A percentile compares a stretch with the other conserved stretches of the same genome.
These are phyloP conservation scores for Phaeosphaeria sp. DNA, from an alignment of 2,329 filamentous ascomycete species.

Conservation along the genomic window DNA sequence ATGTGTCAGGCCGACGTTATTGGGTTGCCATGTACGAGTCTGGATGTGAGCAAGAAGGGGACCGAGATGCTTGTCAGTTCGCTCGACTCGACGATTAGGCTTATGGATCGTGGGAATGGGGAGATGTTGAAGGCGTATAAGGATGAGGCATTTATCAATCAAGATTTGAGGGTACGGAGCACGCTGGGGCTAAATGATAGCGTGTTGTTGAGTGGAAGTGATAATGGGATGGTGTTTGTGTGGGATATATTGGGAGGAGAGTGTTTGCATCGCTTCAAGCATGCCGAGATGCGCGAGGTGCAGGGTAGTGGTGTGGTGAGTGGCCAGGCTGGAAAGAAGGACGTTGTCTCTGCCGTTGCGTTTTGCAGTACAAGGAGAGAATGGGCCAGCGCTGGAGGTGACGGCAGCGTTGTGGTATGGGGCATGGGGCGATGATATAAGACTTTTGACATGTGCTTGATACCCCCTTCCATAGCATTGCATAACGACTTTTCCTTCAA, in stretches of 20 bases:
- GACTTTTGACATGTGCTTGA: slow-evolving; percentile 1
- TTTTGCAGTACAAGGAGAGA: slow-evolving; percentile 55
- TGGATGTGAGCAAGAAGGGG: slow-evolving; percentile 73
- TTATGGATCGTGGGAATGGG: slow-evolving; percentile 82
- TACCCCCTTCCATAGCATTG: slow-evolving; percentile 7
- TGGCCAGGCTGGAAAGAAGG: slow-evolving; percentile 45
- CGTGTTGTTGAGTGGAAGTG: slow-evolving; percentile 81
- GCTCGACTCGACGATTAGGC: slow-evolving; percentile 76
- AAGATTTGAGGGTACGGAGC: slow-evolving; percentile 75
- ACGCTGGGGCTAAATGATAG: slow-evolving; percentile 78
- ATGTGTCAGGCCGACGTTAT: slow-evolving; percentile 55
- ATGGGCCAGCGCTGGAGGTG: slow-evolving; percentile 58
- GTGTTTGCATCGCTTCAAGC: slow-evolving; percentile 66
- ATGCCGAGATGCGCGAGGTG: slow-evolving; percentile 44
- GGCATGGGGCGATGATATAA: slow-evolving; percentile 21
- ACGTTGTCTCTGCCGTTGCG: slow-evolving; percentile 56
- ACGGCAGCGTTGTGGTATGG: slow-evolving; percentile 52
- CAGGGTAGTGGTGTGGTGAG: slow-evolving; percentile 38
- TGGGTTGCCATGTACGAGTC: slow-evolving; percentile 72
- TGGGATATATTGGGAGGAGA: slow-evolving; percentile 86
- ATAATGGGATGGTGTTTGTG: slow-evolving; percentile 74
- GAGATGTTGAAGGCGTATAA: slow-evolving; percentile 75
- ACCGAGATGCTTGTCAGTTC: slow-evolving; percentile 76
- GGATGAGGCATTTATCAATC: slow-evolving; percentile 65
- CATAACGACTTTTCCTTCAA: not conserved